These are phyloP conservation scores for Sporisorium scitamineum DNA, from an alignment of 1,284 basidiomycete species.

Conservation along the genomic window DNA sequence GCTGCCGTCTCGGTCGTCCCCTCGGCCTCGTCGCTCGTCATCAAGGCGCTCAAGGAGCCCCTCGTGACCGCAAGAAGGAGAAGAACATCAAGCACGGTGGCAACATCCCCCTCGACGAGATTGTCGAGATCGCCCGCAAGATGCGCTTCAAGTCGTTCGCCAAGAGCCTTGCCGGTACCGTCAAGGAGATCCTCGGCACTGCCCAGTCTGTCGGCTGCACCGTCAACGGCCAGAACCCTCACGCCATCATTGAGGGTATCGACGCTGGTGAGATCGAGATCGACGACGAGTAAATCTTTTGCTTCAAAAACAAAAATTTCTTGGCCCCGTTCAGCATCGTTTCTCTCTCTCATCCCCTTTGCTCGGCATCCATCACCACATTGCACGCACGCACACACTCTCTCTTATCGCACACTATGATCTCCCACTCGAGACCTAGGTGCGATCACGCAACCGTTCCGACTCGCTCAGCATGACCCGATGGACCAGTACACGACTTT, in stretches of 20 bases:
- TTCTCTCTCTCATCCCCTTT: slow-evolving; percentile 5
- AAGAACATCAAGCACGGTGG: slow-evolving; percentile 99
- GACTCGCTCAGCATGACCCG: neutral
- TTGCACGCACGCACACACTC: neutral
- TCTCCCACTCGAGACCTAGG: neutral
- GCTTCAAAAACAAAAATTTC: neutral
- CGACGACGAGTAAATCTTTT: slow-evolving; percentile 62
- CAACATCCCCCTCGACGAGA: slow-evolving; percentile 94
- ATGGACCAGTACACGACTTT: neutral
- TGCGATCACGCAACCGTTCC: slow-evolving; percentile 21
- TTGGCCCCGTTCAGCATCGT: slow-evolving; percentile 19
- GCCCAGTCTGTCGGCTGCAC: slow-evolving; percentile 94
- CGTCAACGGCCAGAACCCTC: slow-evolving; percentile 90
- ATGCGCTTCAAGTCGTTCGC: slow-evolving; percentile 96
- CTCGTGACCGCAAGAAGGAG: slow-evolving; percentile 99
- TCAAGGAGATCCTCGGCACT: slow-evolving; percentile 76
- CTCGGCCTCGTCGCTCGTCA: slow-evolving; percentile 96
- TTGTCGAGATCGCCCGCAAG: slow-evolving; percentile 93
- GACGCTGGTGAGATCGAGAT: slow-evolving; percentile 88
- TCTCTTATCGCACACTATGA: neutral
- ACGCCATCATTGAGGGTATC: slow-evolving; percentile 96
- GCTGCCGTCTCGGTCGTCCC: slow-evolving; percentile 96
- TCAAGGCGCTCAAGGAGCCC: slow-evolving; percentile 99
- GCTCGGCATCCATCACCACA: slow-evolving; percentile 10
- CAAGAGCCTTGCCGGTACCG: slow-evolving; percentile 87